Conservation (phyloP, 148 eudicot species). For the Suaeda aralocaspica region DNA sequence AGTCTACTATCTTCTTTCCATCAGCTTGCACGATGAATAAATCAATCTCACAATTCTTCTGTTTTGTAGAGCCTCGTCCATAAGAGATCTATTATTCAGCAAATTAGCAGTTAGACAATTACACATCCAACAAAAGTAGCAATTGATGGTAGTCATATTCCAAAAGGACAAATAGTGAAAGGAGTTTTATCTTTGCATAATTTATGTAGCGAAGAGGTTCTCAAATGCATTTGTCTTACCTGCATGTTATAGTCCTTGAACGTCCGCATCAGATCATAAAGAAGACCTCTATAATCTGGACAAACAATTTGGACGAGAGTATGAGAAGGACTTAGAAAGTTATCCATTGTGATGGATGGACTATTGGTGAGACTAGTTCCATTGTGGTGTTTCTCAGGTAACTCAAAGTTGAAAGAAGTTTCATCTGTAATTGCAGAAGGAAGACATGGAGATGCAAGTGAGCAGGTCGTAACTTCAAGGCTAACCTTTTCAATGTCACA, state of each 20-base stretch:
- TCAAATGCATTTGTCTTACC: constrained; percentile 27
- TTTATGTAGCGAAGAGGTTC: too few relatives aligned
- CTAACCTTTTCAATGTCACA: constrained; percentile 51
- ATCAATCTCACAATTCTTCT: constrained; percentile 46
- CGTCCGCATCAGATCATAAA: constrained; percentile 84
- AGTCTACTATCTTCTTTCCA: constrained; percentile 53
- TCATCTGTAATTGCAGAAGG: constrained; percentile 42
- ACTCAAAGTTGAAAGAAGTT: constrained; percentile 33
- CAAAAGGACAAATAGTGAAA: neutral
- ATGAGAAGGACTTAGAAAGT: constrained; percentile 79
- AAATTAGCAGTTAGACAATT: neutral
- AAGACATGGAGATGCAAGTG: constrained; percentile 42
- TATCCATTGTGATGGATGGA: constrained; percentile 50
- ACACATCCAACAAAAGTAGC: neutral
- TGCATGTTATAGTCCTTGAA: constrained; percentile 73
- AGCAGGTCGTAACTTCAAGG: constrained; percentile 40
- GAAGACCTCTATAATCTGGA: constrained; percentile 79
- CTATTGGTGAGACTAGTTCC: constrained; percentile 16
- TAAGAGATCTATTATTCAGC: constrained; percentile 41
- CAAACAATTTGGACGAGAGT: constrained; percentile 83
- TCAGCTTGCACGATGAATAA: constrained; percentile 54
- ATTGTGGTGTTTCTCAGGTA: constrained; percentile 24
- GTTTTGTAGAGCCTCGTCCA: constrained; percentile 45
- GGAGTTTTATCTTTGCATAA: too few relatives aligned
- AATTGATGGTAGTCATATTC: neutral